A percentile compares a stretch with the other conserved stretches of the same genome.
These are phyloP conservation scores for Haemoproteus tartakovskyi DNA, from an alignment of 169 alveolate genomes.

Conservation along the genomic window DNA sequence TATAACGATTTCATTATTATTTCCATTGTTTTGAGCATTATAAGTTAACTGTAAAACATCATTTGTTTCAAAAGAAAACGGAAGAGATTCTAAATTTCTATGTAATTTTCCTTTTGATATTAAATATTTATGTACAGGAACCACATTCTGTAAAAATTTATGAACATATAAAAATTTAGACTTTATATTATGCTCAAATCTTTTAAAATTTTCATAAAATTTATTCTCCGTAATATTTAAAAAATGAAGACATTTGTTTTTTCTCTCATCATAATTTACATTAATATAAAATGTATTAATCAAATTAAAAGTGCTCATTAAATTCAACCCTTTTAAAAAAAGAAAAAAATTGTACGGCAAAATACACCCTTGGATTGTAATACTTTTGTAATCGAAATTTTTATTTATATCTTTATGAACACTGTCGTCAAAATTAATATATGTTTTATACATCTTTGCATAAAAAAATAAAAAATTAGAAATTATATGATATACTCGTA, in stretches of 20 bases:
- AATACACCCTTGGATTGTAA: conserved; percentile 39
- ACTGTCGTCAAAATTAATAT: conserved; percentile 47
- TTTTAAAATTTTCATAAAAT: conserved; percentile 59
- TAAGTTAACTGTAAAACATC: conserved; percentile 25
- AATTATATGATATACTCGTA: conserved; percentile 46
- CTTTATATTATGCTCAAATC: conserved; percentile 41
- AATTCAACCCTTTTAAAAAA: conserved; percentile 19
- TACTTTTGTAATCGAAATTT: conserved; percentile 52
- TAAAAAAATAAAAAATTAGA: conserved; percentile 40
- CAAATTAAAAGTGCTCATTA: conserved; percentile 23
- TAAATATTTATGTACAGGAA: conserved; percentile 33
- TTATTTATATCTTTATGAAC: conserved; percentile 51
- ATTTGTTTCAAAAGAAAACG: conserved; percentile 4
- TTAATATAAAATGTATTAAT: conserved; percentile 26
- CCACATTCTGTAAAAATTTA: conserved; percentile 40
- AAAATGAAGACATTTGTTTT: conserved; percentile 51
- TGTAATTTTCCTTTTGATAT: conserved; percentile 24
- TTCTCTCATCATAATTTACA: conserved; percentile 50
- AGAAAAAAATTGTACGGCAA: conserved; percentile 44
- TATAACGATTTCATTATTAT: conserved; percentile 2
- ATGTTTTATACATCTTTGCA: conserved; percentile 44
- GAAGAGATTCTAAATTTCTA: conserved; percentile 3
- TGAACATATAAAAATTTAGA: conserved; percentile 11
- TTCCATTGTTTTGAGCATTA: not conserved
- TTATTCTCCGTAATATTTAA: conserved; percentile 44